These are phyloP conservation scores for Pseudisothecium myosuroides DNA, from an alignment of 225 moss, liverwort and hornwort species.

Conservation along the genomic window DNA sequence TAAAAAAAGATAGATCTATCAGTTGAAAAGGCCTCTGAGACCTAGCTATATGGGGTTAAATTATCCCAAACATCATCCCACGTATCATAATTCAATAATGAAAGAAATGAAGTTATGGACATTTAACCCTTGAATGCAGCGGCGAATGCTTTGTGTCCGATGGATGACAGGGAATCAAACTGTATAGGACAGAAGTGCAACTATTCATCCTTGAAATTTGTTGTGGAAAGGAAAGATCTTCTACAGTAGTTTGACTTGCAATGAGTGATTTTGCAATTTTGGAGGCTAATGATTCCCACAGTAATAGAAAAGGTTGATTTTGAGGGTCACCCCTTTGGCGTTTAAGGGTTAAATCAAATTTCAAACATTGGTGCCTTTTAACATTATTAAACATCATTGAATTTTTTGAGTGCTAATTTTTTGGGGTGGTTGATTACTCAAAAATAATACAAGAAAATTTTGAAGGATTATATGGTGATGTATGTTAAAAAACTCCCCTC, in stretches of 20 bases:
- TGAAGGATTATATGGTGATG: not conserved
- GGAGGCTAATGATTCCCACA: too few relatives aligned
- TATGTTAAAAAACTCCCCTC: fast-evolving
- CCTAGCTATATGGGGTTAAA: not conserved
- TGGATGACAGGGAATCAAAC: too few relatives aligned
- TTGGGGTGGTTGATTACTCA: fast-evolving
- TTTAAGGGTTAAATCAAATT: not conserved
- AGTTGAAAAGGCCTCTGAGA: not conserved
- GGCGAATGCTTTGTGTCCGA: too few relatives aligned
- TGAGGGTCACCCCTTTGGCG: too few relatives aligned
- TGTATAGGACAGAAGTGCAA: too few relatives aligned
- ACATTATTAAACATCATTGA: not conserved
- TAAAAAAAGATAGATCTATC: not conserved
- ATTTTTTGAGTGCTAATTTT: not conserved
- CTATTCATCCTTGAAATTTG: too few relatives aligned
- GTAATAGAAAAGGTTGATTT: too few relatives aligned
- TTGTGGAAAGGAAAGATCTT: too few relatives aligned
- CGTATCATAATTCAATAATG: not conserved
- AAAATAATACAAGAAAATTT: not conserved
- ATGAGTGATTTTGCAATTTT: too few relatives aligned
- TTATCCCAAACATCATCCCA: not conserved
- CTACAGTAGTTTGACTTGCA: too few relatives aligned
- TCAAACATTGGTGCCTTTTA: not conserved
- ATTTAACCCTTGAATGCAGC: too few relatives aligned
- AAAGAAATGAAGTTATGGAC: not conserved